Conservation (phyloP, 768 basidiomycete genomes). For the Tephrocybe sp. region DNA sequence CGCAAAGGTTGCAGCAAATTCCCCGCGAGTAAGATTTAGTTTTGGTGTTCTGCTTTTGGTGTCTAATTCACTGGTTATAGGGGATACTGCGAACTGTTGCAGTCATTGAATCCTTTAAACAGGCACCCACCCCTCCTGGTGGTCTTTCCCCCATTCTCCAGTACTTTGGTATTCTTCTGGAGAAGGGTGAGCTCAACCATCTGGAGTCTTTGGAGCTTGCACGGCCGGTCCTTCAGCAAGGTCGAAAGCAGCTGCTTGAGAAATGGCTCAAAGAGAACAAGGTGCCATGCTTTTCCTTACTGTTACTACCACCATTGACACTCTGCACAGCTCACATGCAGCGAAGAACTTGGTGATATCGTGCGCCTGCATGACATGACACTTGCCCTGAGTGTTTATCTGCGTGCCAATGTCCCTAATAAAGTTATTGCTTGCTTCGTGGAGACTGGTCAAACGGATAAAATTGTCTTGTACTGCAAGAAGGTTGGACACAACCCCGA, state of each 20-base stretch:
- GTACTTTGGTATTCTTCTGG: constrained; percentile 97
- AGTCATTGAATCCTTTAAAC: constrained; percentile 97
- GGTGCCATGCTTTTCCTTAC: constrained; percentile 36
- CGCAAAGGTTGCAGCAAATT: constrained; percentile 97
- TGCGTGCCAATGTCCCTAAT: constrained; percentile 96
- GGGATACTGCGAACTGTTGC: constrained; percentile 93
- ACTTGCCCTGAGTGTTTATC: constrained; percentile 93
- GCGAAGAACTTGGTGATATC: constrained; percentile 97
- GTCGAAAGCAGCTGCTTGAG: constrained; percentile 93
- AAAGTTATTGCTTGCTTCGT: constrained; percentile 99
- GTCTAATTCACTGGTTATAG: constrained; percentile 22
- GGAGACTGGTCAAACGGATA: constrained; percentile 97
- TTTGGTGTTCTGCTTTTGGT: neutral
- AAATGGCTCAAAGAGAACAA: constrained; percentile 99
- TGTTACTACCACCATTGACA: neutral
- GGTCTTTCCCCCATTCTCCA: constrained; percentile 94
- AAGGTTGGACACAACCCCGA: constrained; percentile 94
- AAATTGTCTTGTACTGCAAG: constrained; percentile 96
- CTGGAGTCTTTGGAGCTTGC: constrained; percentile 94
- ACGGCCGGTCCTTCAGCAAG: constrained; percentile 92
- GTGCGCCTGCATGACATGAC: constrained; percentile 96
- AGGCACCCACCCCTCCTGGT: constrained; percentile 86
- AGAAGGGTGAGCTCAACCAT: constrained; percentile 98
- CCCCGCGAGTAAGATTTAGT: constrained; percentile 68
- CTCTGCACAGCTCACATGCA: constrained; percentile 82